phyloP scores from a whole-genome alignment of 495 filamentous ascomycete species.

The Penicillium desertorum region DNA sequence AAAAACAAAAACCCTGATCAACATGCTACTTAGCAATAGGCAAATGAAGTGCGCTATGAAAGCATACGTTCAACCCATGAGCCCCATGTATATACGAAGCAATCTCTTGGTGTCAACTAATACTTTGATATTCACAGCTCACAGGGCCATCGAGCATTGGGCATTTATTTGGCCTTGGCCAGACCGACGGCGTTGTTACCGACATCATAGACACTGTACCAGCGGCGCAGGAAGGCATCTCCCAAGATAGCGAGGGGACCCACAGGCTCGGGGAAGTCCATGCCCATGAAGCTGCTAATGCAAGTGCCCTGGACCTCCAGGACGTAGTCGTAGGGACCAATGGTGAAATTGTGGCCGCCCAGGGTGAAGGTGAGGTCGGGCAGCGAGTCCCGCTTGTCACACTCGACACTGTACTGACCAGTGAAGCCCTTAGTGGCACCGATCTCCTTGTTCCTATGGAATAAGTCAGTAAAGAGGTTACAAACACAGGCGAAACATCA shows the following conservation, averaged over 20 bases:
- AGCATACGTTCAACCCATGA: slow-evolving; percentile 11
- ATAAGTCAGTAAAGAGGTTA: slow-evolving; percentile 25
- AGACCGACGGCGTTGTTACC: slow-evolving; percentile 82
- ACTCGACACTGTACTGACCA: slow-evolving; percentile 94
- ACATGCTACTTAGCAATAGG: slow-evolving; percentile 16
- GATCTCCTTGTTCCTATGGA: slow-evolving; percentile 79
- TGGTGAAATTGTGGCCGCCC: slow-evolving; percentile 85
- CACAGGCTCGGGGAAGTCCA: slow-evolving; percentile 90
- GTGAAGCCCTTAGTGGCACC: slow-evolving; percentile 95
- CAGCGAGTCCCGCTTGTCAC: slow-evolving; percentile 73
- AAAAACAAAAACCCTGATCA: slow-evolving; percentile 13
- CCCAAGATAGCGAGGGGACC: slow-evolving; percentile 95
- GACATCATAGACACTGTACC: slow-evolving; percentile 96
- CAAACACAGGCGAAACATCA: neutral
- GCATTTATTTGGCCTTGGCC: slow-evolving; percentile 70
- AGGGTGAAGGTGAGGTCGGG: slow-evolving; percentile 90
- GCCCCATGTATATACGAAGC: slow-evolving; percentile 26
- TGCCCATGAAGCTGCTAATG: slow-evolving; percentile 96
- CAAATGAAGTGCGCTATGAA: slow-evolving; percentile 15
- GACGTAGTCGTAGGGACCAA: slow-evolving; percentile 88
- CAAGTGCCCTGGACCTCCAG: slow-evolving; percentile 93
- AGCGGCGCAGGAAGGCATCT: slow-evolving; percentile 94
- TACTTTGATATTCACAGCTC: slow-evolving; percentile 17
- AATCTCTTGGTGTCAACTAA: slow-evolving; percentile 16
- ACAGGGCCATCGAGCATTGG: neutral